Base-by-base conservation (phyloP, 2,329 filamentous ascomycete genomes). In the Rutstroemia sp. region DNA sequence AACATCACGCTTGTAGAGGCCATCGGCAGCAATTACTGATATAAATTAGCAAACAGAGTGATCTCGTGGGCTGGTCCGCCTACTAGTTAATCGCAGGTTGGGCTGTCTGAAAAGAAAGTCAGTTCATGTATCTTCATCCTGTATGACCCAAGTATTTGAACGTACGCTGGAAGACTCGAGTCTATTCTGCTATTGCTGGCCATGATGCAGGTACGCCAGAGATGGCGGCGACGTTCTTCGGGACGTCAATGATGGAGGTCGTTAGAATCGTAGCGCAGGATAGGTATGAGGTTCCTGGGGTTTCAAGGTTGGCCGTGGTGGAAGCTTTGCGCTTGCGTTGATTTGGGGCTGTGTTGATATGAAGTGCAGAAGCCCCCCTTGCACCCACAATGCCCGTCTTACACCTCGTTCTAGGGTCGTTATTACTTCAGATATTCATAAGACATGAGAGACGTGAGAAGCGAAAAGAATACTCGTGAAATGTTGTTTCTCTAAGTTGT, bases 1-100 rank as follows among this genome's bases (percentile, higher is more conserved):
- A 60, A 99, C 92, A 89, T 99, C 94, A 75, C 94, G 86, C 79
- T 97, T 99, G 80, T 96, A 97, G 64, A 99, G 80, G 59, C 94
- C 94, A 80, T 99, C 94, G 66, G 94, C 94, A 66, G 94, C 94
- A 78, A 99, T 96, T 76, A 99, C 94, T 97, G 72, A 66, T 59
- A 49, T 61, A 57, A 70, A 80, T 67, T 77, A 61, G 57, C 48
- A 53, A 48, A 51, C 25, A n/a, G 4, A 51, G 16, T 38, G 27
- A 12, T 16, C 16, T 16, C 8, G 12, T 17, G 50, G 19, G 27
- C n/a, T 10, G 21, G 30, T 47, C 44, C 64, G 73, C 82, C 72
- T 82, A 96, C 92, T 96, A 68, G 92, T 96, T 65, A 97, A 84
- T 75, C 92, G 86, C 70, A 97, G 79, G 76, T 96, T 97, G 69